phyloP scores from a whole-genome alignment of 2,329 filamentous ascomycete genomes.

The Cryphonectria japonica region DNA sequence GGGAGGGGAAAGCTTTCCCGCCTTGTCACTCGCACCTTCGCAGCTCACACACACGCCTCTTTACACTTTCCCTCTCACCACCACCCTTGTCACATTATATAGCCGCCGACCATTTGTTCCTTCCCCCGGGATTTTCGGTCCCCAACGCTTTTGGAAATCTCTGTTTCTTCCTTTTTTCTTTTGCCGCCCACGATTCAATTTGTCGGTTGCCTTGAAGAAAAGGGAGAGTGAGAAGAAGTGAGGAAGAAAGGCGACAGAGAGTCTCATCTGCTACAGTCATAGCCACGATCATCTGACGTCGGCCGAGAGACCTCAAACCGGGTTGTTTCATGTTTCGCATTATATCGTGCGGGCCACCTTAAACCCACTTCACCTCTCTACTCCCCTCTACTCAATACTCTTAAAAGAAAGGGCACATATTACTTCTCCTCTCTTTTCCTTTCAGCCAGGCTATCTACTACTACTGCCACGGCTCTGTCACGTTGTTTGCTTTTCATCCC shows the following conservation, averaged over 20 bases:
- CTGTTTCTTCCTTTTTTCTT: not conserved
- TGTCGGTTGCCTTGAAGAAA: not conserved
- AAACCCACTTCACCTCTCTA: not conserved
- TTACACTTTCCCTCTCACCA: conserved; percentile 3
- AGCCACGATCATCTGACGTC: conserved; percentile 8
- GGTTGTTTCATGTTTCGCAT: conserved; percentile 26
- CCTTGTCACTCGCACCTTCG: not conserved
- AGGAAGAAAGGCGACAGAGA: not conserved
- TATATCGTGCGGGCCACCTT: conserved; percentile 8
- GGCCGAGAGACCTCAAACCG: not conserved
- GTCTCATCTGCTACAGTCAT: not conserved
- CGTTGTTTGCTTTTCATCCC: not conserved
- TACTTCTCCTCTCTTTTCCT: not conserved
- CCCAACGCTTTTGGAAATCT: conserved; percentile 8
- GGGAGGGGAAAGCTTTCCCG: not conserved
- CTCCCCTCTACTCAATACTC: not conserved
- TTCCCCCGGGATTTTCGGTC: conserved; percentile 9
- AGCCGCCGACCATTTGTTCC: conserved; percentile 21
- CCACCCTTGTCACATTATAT: conserved; percentile 20
- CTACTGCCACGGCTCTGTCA: conserved; percentile 7
- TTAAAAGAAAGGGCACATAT: conserved; percentile 1
- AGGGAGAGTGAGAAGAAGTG: not conserved
- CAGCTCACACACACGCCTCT: not conserved
- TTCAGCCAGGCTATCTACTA: too few relatives aligned
- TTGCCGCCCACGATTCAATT: conserved; percentile 7